Percentiles rank a stretch among this genome's conserved stretches.
Conservation (phyloP, 106 monocot species). For the Dioscorea zingiberensis region DNA sequence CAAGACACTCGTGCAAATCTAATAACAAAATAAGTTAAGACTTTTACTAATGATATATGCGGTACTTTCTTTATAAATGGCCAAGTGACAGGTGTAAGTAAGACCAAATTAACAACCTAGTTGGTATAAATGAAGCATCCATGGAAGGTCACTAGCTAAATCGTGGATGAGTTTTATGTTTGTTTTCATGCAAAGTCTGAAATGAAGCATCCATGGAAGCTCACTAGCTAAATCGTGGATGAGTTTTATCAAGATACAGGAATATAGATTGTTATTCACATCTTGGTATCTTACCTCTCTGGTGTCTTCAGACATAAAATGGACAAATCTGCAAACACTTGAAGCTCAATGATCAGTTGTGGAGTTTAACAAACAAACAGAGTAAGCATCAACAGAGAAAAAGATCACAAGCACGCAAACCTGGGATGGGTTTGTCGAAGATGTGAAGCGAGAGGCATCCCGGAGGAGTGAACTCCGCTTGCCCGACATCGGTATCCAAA, state of each 20-base stretch:
- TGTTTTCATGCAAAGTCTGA: no score
- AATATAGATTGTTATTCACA: not conserved
- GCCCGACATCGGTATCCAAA: constrained; percentile 80
- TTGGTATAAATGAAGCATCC: not conserved
- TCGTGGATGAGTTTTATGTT: no score
- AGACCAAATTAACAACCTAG: no score
- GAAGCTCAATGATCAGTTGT: not conserved
- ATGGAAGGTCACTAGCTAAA: no score
- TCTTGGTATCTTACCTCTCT: constrained; percentile 31
- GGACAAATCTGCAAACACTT: constrained; percentile 44
- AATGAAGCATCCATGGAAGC: not conserved
- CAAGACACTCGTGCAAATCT: no score
- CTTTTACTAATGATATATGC: no score
- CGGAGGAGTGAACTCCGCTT: constrained; percentile 80
- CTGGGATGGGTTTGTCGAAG: constrained; percentile 43
- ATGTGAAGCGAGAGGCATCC: constrained; percentile 80
- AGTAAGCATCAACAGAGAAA: not conserved
- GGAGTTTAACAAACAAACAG: not conserved
- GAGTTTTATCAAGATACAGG: not conserved
- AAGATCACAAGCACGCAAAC: constrained; percentile 6
- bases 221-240: no score
- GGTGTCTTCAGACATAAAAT: constrained; percentile 51
- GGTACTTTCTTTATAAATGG: no score
- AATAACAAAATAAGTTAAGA: no score
- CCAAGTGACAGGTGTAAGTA: no score